Conservation (phyloP, 2,329 filamentous ascomycete species). For the Bipolaris victoriae region DNA sequence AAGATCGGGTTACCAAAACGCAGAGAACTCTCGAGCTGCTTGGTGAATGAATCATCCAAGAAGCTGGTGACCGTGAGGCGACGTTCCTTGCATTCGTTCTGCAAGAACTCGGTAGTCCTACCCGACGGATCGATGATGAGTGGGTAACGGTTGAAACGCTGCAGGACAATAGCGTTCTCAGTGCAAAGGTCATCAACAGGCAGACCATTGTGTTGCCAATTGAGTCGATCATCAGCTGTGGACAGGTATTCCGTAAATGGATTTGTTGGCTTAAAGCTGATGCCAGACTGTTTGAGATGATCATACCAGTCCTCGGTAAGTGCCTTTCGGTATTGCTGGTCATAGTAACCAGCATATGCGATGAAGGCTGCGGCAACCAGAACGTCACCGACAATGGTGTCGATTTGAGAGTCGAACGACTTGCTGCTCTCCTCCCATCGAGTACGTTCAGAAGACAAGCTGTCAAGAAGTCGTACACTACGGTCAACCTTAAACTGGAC, state of each 20-base stretch:
- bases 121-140: slow-evolving; percentile 98
- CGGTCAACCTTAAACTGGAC: slow-evolving; percentile 98
- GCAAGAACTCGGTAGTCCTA: slow-evolving; percentile 90
- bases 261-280: slow-evolving; percentile 91
- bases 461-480: slow-evolving; percentile 91
- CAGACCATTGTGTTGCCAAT: slow-evolving; percentile 92
- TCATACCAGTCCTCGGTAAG: slow-evolving; percentile 99
- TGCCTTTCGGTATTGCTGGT: slow-evolving; percentile 95
- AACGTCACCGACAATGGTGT: slow-evolving; percentile 93
- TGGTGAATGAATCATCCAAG: slow-evolving; percentile 96
- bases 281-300: slow-evolving; percentile 89
- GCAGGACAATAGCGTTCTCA: slow-evolving; percentile 95
- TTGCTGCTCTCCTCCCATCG: slow-evolving; percentile 98
- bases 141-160: slow-evolving; percentile 97
- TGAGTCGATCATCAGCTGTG: slow-evolving; percentile 89
- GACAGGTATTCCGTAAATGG: slow-evolving; percentile 96
- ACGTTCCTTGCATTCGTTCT: slow-evolving; percentile 91
- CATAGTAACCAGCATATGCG: slow-evolving; percentile 94
- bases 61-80: slow-evolving; percentile 97
- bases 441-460: slow-evolving; percentile 87
- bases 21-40: slow-evolving; percentile 94
- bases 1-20: slow-evolving; percentile 98
- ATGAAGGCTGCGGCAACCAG: slow-evolving; percentile 96
- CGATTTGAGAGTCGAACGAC: slow-evolving; percentile 97
- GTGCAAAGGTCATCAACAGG: slow-evolving; percentile 98